Base-by-base conservation (phyloP, 768 basidiomycete species). In the Sarcomyxa edulis region DNA sequence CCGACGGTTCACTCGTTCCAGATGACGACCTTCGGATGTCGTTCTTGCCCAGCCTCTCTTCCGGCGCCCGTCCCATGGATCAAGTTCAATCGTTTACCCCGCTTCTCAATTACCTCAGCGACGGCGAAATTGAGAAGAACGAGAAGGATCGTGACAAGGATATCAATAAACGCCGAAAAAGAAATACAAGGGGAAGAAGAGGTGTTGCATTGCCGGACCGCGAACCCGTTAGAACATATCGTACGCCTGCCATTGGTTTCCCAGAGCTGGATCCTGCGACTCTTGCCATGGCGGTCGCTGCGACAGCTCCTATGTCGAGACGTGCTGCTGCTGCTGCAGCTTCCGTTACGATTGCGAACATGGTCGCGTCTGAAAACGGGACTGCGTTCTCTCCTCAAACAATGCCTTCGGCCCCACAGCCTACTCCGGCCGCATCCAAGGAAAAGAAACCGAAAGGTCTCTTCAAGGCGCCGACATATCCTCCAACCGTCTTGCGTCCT, bases 131-230 rank as follows among this genome's bases (percentile, higher is more conserved):
- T 42, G 91, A 93, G 47, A 69, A 81, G 39, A 83, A 78, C 47
- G 95, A 99, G 58, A 86, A 84, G 55, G 93, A 96, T 45, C 76
- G 92, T 43, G 96, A 99, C 59, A 92, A 93, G 64, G 93, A 97
- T 48, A 71, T 85, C 48, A 86, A 78, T 48, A 85, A 84, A 55
- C 81, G 92, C 44, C 69, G 89, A 32, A 86, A 91, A 53, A 80
- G 88, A 35, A 84, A 87, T 50, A 90, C 86, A 2, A 77, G 96
- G 24, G 83, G 84, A 3, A 68, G 85, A 39, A 68, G 87, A 21
- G 90, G 91, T 10, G 71, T 92, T 41, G 78, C 77, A 3, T 66
- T 98, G 18, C 94, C 96, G 0, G 96, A 99, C 55, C 81, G 95
- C 30, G 95, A 99, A 43, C 85, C 91, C 2, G 75, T 87, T 55